Percentiles rank a stretch among this genome's conserved stretches.
Conservation (phyloP, 179 eudicot genomes). For the Beta lomatogona region DNA sequence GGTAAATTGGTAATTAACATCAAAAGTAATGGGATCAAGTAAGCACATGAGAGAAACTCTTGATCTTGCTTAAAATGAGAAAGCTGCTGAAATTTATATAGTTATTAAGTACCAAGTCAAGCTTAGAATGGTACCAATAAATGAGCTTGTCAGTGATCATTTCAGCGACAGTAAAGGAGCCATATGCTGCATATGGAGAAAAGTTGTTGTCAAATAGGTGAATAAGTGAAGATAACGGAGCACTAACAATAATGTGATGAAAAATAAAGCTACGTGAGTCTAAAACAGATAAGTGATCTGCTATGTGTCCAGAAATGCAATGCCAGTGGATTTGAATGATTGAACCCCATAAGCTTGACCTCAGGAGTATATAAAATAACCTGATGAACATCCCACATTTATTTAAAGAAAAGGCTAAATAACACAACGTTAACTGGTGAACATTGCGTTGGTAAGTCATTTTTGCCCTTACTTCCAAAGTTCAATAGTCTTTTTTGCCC, state of each 20-base stretch:
- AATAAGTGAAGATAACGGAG: neutral
- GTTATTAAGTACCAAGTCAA: constrained; percentile 3
- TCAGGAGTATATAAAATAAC: neutral
- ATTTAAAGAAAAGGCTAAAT: neutral
- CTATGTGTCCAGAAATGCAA: neutral
- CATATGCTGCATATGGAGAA: constrained; percentile 69
- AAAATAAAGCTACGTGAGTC: neutral
- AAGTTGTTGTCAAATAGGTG: constrained; percentile 5
- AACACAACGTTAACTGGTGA: too few species aligned
- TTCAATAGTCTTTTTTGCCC: too few species aligned
- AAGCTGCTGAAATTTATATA: neutral
- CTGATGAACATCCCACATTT: neutral
- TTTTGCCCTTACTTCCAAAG: too few species aligned
- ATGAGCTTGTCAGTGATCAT: constrained; percentile 78
- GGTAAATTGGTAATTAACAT: too few species aligned
- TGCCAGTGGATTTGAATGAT: neutral
- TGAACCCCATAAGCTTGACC: neutral
- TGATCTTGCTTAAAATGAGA: constrained; percentile 1
- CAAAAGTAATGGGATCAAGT: too few species aligned
- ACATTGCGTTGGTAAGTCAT: too few species aligned
- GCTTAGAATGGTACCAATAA: constrained; percentile 60
- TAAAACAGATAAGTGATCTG: neutral
- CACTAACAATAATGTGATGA: neutral
- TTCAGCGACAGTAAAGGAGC: constrained; percentile 83
- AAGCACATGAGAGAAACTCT: neutral